Evolutionary conservation across 1,284 basidiomycete species (phyloP), one percentile per base, ranked within the genome.

Genomic region (Phellopilus nigrolimitatus): DNA sequence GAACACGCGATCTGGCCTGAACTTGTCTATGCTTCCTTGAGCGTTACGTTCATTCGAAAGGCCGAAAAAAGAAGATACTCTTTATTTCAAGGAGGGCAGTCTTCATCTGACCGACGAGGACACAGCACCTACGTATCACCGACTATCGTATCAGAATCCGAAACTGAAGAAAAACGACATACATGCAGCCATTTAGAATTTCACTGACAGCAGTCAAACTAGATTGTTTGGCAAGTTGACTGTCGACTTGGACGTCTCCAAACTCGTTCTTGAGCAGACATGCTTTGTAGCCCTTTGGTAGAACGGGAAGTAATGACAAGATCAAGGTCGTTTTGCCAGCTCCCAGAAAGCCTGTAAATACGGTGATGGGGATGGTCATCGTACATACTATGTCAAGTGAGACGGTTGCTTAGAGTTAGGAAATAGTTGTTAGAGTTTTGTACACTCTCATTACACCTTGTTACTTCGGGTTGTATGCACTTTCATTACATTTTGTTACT

Each of bases 141-240:
- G n/a, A n/a, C n/a, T n/a, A n/a, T n/a, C n/a, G n/a, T n/a, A n/a
- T n/a, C n/a, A n/a, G n/a, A n/a, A n/a, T n/a, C 8, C 30, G 44
- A 17, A 15, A 44, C 6, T 5, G 12, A 19, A 17, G 15, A 42
- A 13, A 28, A 36, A 42, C 27, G 55, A 68, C 72, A 60, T 55
- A 93, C 91, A 95, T 80, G 76, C 92, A 95, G 21, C 92, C 92
- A 65, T 95, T 95, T 56, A 93, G 69, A 45, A 95, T 95, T 67
- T 95, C 92, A 59, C 82, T 90, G 48, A 95, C 91, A 1, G 87
- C 89, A 15, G 88, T 70, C 43, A 95, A 73, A 53, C 82, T 87
- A 1, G 87, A 89, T 62, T 93, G 85, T 55, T 82, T 78, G 8
- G 90, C 91, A 12, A 95, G 78, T 56, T 93, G 82, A 58, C 89